phyloP scores from a whole-genome alignment of 352 stramenopile genomes.

The Pythium biforme region DNA sequence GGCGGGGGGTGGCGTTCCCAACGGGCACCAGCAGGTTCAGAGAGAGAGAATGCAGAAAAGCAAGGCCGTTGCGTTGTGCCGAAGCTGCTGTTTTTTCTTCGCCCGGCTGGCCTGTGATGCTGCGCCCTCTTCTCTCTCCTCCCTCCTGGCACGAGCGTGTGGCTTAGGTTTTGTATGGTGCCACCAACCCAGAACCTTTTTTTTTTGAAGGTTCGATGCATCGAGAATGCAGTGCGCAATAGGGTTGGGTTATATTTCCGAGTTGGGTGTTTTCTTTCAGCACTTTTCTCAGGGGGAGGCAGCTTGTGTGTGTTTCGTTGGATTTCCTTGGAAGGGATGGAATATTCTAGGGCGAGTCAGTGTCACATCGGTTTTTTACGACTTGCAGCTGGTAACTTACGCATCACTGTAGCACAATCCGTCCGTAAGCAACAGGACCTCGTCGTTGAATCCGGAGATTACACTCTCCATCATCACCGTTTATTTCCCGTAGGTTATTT shows the following conservation, averaged over 20 bases:
- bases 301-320: constrained; percentile 5
- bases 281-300: constrained; percentile 24
- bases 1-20: constrained; percentile 16
- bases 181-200: constrained; percentile 25
- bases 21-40: constrained; percentile 27
- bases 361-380: constrained; percentile 11
- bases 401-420: constrained; percentile 15
- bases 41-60: constrained; percentile 21
- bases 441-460: constrained; percentile 1
- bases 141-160: constrained; percentile 5
- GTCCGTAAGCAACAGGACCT: constrained; percentile 13
- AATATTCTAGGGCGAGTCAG: constrained; percentile 18
- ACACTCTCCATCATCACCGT: background rate
- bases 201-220: constrained; percentile 33
- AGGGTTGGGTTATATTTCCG: constrained; percentile 33
- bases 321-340: constrained; percentile 17
- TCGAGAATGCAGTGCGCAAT: constrained; percentile 20
- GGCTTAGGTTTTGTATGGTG: constrained; percentile 17
- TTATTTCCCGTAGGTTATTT: constrained; percentile 9
- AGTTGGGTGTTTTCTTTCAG: constrained; percentile 26
- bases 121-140: constrained; percentile 16
- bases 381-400: constrained; percentile 1
- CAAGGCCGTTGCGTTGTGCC: constrained; percentile 31
- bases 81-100: constrained; percentile 27
- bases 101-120: constrained; percentile 16